Base-by-base conservation (phyloP, 129 eudicot genomes). In the Gnaphalium uliginosum region DNA sequence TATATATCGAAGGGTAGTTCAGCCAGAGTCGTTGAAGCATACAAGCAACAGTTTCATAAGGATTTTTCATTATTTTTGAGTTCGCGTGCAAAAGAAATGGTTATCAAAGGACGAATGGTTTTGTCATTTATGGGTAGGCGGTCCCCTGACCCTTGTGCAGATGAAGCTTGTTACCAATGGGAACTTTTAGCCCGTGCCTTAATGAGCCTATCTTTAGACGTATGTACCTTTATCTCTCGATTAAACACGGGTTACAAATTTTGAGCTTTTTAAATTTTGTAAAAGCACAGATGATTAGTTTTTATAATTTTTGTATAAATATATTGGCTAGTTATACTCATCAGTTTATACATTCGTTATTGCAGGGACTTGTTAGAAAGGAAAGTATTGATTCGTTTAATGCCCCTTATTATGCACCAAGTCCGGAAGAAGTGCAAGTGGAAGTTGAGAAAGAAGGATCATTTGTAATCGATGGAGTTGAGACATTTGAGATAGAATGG, bases 361-460 rank as follows among this genome's bases (percentile, higher is more conserved):
- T 83, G 48, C 53, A 86, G 94, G 97, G 94, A 33, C 66, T 75
- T 22, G 70, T 88, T 29, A 83, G 84, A 64, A 79, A 84, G 71
- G 87, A 83, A 26, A 86, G 71, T 58, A 79, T 91, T 0, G 89
- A 91, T 75, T 81, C 85, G 0, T 91, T 91, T 21, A 88, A 91
- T 53, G 76, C 80, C 2, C 95, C 95, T 2, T 82, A 82, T 63
- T 88, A 91, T 32, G 81, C 87, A 18, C 95, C 97, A 54, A 78
- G 84, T 4, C 41, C 53, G 6, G 80, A 82, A 54, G 97, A 91
- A 79, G 75, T 91, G 27, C 62, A 69, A 76, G 3, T 4, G 4
- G 82, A 69, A 76, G 74, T 82, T 2, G 74, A 68, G 63, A 71
- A 70, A 66, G 88, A 91, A 66, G 95, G 97, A 22, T 91, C 92